These are phyloP conservation scores for Candida nitratophila DNA, from an alignment of 805 yeast genomes.

Conservation along the genomic window DNA sequence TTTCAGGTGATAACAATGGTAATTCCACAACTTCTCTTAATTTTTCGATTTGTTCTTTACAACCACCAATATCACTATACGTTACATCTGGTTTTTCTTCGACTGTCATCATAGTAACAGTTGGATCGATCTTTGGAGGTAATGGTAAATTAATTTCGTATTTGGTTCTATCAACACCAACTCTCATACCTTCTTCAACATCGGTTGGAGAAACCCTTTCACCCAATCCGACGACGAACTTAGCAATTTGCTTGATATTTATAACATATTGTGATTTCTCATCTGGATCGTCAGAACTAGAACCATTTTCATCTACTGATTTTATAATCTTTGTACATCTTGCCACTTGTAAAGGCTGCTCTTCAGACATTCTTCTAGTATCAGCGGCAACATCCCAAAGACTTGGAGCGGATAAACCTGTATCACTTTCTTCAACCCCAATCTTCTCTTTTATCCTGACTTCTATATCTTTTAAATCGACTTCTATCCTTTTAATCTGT, in stretches of 20 bases:
- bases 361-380: conserved; percentile 85
- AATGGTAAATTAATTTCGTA: conserved; percentile 95
- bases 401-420: conserved; percentile 96
- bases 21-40: conserved; percentile 93
- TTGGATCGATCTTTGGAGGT: conserved; percentile 97
- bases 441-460: conserved; percentile 87
- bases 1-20: conserved; percentile 89
- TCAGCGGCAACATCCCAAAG: conserved; percentile 98
- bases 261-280: conserved; percentile 90
- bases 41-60: conserved; percentile 97
- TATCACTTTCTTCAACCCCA: conserved; percentile 91
- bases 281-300: conserved; percentile 33
- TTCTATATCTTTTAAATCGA: conserved; percentile 81
- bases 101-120: conserved; percentile 99
- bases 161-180: conserved; percentile 96
- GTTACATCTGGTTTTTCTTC: conserved; percentile 99
- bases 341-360: conserved; percentile 96
- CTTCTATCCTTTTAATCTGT: conserved; percentile 73
- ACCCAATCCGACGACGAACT: conserved; percentile 93
- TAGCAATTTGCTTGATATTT: conserved; percentile 96
- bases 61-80: conserved; percentile 96
- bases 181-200: conserved; percentile 99
- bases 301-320: conserved; percentile 33
- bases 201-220: conserved; percentile 98
- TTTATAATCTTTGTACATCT: conserved; percentile 96